phyloP scores from a whole-genome alignment of 78 protist species.

The Dictyostelium citrinum region DNA sequence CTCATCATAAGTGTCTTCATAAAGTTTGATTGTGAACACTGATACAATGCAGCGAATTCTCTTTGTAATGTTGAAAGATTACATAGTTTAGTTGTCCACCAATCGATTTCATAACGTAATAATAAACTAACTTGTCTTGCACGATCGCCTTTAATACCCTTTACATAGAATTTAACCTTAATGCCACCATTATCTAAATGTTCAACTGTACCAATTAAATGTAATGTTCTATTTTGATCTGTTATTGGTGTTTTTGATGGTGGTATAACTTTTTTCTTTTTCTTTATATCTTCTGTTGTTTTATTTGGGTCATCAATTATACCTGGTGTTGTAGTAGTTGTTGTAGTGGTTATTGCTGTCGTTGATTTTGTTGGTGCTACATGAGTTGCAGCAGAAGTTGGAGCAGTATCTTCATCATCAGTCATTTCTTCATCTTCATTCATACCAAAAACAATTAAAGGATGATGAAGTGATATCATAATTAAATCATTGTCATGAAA shows the following conservation, averaged over 20 bases:
- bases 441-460: conserved; percentile 45
- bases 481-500: conserved; percentile 71
- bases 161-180: conserved; percentile 46
- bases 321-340: not conserved
- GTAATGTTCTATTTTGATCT: conserved; percentile 17
- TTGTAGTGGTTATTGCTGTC: not conserved
- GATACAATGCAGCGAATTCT: conserved; percentile 39
- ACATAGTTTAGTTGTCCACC: conserved; percentile 77
- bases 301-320: conserved; percentile 58
- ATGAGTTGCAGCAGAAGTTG: conserved; percentile 1
- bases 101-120: conserved; percentile 43
- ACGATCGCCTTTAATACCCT: conserved; percentile 2
- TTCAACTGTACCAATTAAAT: conserved; percentile 72
- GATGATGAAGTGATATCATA: conserved; percentile 69
- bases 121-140: conserved; percentile 21
- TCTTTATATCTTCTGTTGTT: not conserved
- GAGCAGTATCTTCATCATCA: conserved; percentile 9
- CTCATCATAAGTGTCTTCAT: conserved; percentile 45
- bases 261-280: conserved; percentile 60
- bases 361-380: not conserved
- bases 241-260: conserved; percentile 41
- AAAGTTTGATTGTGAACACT: conserved; percentile 24
- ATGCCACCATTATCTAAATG: conserved; percentile 61
- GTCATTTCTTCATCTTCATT: conserved; percentile 33
- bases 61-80: conserved; percentile 65